These are phyloP conservation scores for Fusarium cyanostomum DNA, from an alignment of 2,329 filamentous ascomycete species.

Conservation along the genomic window DNA sequence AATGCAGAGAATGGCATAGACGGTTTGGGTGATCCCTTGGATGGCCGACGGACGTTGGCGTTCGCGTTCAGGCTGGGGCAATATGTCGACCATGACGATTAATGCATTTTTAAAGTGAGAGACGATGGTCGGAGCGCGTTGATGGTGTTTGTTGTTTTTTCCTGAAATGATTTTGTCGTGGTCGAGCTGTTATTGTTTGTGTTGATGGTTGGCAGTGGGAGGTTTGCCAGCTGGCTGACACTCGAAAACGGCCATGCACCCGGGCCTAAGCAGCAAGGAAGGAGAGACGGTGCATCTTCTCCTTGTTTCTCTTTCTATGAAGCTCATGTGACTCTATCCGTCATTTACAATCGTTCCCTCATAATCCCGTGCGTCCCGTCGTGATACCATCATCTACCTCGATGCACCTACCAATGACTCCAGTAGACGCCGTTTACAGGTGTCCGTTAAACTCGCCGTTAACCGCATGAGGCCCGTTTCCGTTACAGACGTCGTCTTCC, in stretches of 20 bases:
- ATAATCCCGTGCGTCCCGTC: not conserved
- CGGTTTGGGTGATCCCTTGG: too few relatives aligned
- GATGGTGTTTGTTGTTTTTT: constrained; percentile 5
- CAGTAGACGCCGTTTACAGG: not conserved
- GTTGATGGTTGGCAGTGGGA: constrained; percentile 1
- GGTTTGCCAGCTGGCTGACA: constrained; percentile 20
- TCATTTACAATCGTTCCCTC: not conserved
- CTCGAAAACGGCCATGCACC: not conserved
- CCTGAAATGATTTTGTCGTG: constrained; percentile 1
- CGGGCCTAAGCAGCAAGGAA: not conserved
- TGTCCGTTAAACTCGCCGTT: constrained; percentile 10
- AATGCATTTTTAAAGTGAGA: not conserved
- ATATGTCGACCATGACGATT: constrained; percentile 4
- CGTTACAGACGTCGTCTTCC: constrained; percentile 45
- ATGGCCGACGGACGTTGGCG: too few relatives aligned
- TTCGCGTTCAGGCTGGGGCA: not conserved
- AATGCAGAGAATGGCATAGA: too few relatives aligned
- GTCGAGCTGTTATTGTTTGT: constrained; percentile 5
- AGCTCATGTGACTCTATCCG: constrained; percentile 1
- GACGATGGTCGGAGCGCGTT: not conserved
- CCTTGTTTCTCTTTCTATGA: not conserved
- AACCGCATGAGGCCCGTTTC: not conserved
- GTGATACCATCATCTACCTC: not conserved
- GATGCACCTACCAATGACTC: not conserved
- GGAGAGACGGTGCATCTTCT: not conserved